Evolutionary conservation across 768 basidiomycete species (phyloP).

Genomic region (Lepiota venenata): DNA sequence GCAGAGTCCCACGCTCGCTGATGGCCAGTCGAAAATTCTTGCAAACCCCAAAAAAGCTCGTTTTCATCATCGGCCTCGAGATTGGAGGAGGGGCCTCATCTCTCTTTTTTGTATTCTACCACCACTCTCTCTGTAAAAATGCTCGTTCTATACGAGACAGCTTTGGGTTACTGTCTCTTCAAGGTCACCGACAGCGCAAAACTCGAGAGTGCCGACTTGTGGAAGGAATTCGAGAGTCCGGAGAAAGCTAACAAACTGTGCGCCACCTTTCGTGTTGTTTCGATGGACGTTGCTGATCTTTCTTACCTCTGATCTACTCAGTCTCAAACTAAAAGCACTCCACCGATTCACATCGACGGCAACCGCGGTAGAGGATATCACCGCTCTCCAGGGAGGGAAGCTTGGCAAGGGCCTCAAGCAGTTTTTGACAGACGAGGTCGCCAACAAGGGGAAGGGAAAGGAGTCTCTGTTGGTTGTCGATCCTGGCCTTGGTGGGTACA

Average conservation of each 20-base stretch:
- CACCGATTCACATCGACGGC: slow-evolving; percentile 98
- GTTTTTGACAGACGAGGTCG: slow-evolving; percentile 82
- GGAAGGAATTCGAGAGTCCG: slow-evolving; percentile 91
- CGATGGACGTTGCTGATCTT: slow-evolving; percentile 4
- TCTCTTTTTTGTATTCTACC: slow-evolving; percentile 1
- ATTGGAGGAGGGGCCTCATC: neutral
- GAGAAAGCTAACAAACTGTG: slow-evolving; percentile 92
- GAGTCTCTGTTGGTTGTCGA: slow-evolving; percentile 86
- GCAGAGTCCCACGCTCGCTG: slow-evolving; percentile 23
- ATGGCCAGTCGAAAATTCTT: slow-evolving; percentile 30
- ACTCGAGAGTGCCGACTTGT: slow-evolving; percentile 80
- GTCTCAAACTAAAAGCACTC: slow-evolving; percentile 90
- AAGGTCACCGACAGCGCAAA: slow-evolving; percentile 90
- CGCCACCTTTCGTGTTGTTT: slow-evolving; percentile 25
- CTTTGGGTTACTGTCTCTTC: slow-evolving; percentile 97
- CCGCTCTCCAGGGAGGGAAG: slow-evolving; percentile 89
- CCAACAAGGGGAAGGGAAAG: slow-evolving; percentile 89
- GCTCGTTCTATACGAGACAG: slow-evolving; percentile 96
- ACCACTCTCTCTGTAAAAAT: slow-evolving; percentile 41
- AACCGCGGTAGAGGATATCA: slow-evolving; percentile 94
- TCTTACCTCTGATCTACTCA: slow-evolving; percentile 25
- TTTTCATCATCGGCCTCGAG: slow-evolving; percentile 18
- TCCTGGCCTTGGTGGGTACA: slow-evolving; percentile 75
- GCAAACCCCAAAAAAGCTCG: slow-evolving; percentile 24
- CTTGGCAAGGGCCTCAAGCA: slow-evolving; percentile 90